Conservation (phyloP, 129 eudicot species). For the Apium graveolens region DNA sequence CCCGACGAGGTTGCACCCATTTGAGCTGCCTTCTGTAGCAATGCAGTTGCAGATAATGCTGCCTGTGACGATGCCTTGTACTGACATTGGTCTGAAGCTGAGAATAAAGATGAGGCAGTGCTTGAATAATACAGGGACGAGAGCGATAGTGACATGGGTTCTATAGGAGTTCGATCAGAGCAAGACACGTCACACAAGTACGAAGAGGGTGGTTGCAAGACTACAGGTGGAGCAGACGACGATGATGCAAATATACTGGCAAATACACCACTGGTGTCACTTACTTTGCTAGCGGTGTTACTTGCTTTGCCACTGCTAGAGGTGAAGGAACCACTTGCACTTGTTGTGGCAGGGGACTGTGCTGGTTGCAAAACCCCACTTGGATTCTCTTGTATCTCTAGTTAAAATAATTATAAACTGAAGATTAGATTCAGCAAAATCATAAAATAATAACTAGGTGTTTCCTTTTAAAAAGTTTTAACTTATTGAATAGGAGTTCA, state of each 20-base stretch:
- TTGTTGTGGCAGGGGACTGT: constrained; percentile 11
- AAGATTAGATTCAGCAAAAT: constrained; percentile 6
- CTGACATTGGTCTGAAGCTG: constrained; percentile 25
- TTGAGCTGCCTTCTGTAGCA: constrained; percentile 84
- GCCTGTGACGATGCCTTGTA: constrained; percentile 38
- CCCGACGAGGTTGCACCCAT: constrained; percentile 63
- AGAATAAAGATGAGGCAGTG: constrained; percentile 39
- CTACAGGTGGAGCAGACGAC: constrained; percentile 18
- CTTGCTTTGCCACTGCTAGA: constrained; percentile 22
- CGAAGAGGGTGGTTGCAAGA: constrained; percentile 36
- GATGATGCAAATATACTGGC: constrained; percentile 54
- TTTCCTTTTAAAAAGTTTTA: constrained; percentile 21
- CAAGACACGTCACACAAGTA: constrained; percentile 28
- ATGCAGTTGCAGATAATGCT: constrained; percentile 74
- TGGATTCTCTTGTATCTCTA: constrained; percentile 68
- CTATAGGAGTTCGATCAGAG: constrained; percentile 23
- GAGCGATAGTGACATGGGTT: constrained; percentile 65
- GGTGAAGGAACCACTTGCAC: constrained; percentile 30
- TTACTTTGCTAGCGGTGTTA: constrained; percentile 3
- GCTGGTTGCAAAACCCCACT: constrained; percentile 12
- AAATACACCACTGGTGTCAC: constrained; percentile 28
- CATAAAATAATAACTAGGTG: background rate
- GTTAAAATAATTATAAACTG: background rate
- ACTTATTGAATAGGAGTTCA: constrained; percentile 16
- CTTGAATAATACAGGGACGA: constrained; percentile 50